Evolutionary conservation across 768 basidiomycete genomes (phyloP).

Genomic region (Pisolithus orientalis): DNA sequence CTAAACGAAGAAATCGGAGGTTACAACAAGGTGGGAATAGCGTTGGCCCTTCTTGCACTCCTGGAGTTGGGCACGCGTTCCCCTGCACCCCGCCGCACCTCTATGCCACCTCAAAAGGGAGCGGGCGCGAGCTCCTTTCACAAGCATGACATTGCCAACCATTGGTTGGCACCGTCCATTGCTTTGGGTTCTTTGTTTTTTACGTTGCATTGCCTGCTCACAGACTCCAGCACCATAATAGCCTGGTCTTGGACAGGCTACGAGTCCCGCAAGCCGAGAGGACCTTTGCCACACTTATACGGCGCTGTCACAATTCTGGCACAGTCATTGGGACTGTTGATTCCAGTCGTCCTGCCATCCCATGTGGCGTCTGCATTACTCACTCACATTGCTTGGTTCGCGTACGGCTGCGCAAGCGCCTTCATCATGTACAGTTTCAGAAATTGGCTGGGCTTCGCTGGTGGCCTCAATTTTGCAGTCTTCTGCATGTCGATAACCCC

Average conservation of each 20-base stretch:
- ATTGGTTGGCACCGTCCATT: constrained; percentile 40
- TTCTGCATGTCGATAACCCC: constrained; percentile 66
- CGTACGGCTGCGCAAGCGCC: constrained; percentile 44
- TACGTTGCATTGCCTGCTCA: constrained; percentile 63
- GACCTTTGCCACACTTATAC: constrained; percentile 69
- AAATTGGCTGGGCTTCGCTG: constrained; percentile 66
- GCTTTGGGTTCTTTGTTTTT: constrained; percentile 67
- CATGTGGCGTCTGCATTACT: constrained; percentile 22
- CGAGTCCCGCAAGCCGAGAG: constrained; percentile 48
- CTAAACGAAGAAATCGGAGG: constrained; percentile 59
- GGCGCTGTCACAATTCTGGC: constrained; percentile 62
- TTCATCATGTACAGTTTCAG: constrained; percentile 52
- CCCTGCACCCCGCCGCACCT: constrained; percentile 12
- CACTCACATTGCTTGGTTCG: constrained; percentile 47
- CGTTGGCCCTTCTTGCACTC: constrained; percentile 51
- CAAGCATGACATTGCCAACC: constrained; percentile 8
- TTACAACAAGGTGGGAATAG: constrained; percentile 62
- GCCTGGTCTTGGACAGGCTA: constrained; percentile 93
- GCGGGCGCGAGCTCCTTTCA: neutral
- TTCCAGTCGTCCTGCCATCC: constrained; percentile 30
- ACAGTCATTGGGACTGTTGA: constrained; percentile 50
- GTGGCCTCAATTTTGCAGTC: constrained; percentile 55
- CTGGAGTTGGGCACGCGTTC: constrained; percentile 47
- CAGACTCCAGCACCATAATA: constrained; percentile 72
- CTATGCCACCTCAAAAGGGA: constrained; percentile 3